phyloP scores from a whole-genome alignment of 1,284 basidiomycete species.

The Ganoderma sp. region DNA sequence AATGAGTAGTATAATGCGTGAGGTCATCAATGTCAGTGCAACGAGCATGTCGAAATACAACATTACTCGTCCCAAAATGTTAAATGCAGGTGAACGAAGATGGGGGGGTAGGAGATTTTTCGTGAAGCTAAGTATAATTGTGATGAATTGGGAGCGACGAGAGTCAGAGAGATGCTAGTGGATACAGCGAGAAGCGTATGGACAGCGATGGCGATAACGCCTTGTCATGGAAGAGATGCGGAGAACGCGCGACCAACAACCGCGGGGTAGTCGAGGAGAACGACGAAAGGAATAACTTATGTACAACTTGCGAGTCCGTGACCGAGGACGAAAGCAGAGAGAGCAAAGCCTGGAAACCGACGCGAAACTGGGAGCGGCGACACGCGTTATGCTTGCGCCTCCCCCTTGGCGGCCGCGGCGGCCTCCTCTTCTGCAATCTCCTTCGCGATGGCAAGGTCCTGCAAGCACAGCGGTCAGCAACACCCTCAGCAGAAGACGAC shows the following conservation, averaged over 20 bases:
- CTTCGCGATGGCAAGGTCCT: constrained; percentile 53
- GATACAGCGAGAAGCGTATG: constrained; percentile 10
- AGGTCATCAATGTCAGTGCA: no score
- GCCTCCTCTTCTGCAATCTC: constrained; percentile 43
- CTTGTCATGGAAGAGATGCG: neutral
- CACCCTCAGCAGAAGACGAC: neutral
- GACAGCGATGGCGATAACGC: neutral
- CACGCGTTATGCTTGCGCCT: constrained; percentile 13
- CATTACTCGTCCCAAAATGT: no score
- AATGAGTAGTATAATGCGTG: no score
- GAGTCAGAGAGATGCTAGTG: constrained; percentile 5
- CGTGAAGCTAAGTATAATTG: no score
- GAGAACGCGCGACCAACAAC: neutral
- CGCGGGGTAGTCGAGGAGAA: neutral
- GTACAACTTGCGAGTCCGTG: constrained; percentile 14
- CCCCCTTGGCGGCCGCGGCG: constrained; percentile 17
- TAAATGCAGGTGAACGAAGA: no score
- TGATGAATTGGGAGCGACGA: no score
- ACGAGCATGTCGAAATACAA: no score
- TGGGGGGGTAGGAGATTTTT: no score
- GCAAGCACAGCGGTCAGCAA: constrained; percentile 1
- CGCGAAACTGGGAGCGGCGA: neutral
- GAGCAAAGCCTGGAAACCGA: neutral
- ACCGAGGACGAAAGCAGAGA: neutral
- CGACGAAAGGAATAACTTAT: constrained; percentile 29